These are phyloP conservation scores for Neonectria coccinea DNA, from an alignment of 2,329 filamentous ascomycete species.

Conservation along the genomic window DNA sequence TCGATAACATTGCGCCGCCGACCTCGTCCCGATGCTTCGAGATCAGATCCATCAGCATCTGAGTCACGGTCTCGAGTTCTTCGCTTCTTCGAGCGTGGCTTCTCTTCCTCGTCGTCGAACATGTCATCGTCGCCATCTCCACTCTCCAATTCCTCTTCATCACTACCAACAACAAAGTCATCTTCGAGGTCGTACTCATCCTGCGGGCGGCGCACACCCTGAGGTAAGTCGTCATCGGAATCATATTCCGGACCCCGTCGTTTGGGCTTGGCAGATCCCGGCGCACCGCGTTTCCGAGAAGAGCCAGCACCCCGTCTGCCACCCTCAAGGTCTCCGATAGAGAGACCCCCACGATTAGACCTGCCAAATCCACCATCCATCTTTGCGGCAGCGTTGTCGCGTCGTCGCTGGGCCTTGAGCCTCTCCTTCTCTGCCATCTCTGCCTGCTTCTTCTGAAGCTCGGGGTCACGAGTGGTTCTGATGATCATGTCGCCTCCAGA, in stretches of 20 bases:
- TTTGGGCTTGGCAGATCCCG: constrained; percentile 63
- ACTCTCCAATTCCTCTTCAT: constrained; percentile 74
- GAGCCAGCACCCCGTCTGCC: constrained; percentile 61
- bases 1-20: constrained; percentile 69
- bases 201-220: constrained; percentile 67
- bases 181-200: constrained; percentile 86
- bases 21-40: constrained; percentile 60
- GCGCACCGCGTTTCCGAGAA: constrained; percentile 65
- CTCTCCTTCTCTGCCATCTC: constrained; percentile 81
- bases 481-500: constrained; percentile 74
- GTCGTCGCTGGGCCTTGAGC: constrained; percentile 72
- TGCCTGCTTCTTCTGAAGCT: constrained; percentile 78
- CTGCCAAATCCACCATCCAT: constrained; percentile 68
- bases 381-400: constrained; percentile 75
- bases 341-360: constrained; percentile 68
- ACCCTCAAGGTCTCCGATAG: constrained; percentile 77
- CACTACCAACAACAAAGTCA: constrained; percentile 80
- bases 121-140: constrained; percentile 73
- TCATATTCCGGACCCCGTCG: constrained; percentile 75
- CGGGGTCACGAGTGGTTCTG: constrained; percentile 78
- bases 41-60: constrained; percentile 67
- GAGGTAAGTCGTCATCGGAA: constrained; percentile 78
- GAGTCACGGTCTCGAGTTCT: constrained; percentile 61
- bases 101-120: constrained; percentile 64
- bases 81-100: constrained; percentile 61